Base-by-base conservation (phyloP, 305 asterid genomes). In the Fraxinus nigra region DNA sequence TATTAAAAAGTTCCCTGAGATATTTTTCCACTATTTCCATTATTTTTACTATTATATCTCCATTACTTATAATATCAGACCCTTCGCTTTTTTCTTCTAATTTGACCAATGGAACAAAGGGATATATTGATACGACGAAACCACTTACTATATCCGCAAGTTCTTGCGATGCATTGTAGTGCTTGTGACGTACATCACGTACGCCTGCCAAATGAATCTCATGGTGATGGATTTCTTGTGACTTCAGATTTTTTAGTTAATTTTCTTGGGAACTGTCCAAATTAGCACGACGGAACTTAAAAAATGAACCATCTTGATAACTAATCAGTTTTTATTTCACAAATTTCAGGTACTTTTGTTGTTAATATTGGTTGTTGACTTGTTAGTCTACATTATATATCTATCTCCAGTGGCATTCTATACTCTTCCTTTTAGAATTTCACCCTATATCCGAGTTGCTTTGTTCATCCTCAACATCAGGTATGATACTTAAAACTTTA, bases 361-460 rank as follows among this genome's bases (percentile, higher is more conserved):
- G 89, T 35, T 90, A 76, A 33, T 96, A 78, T 79, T 93, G 95
- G 79, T 91, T 72, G 89, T 88, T 51, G 99, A 96, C 88, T 72
- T 96, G 73, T 51, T 85, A 80, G 89, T 91, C 86, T 91, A 87
- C 83, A 85, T 79, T 82, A 40, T 90, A 70, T 94, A 82, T 86
- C 91, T 93, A 78, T 94, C 98, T 79, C 96, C 98, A 7, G 91
- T 87, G 77, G 94, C 85, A 82, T 78, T 90, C 73, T 86, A 80
- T 85, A 78, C 84, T 85, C 98, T 95, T 78, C 97, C 99, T 28
- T 85, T 96, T 84, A 91, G 99, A 79, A 84, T 90, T 86, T 95
- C 98, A 35, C 98, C 99, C 63, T 96, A 96, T 85, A 54, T 94
- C 59, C 89, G 99, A 72, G 99, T 94, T 84, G 88, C 85, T 72